Percentiles rank a stretch among this genome's conserved stretches.
phyloP scores from a whole-genome alignment of 306 rosid genomes.

The Cicer chorassanicum region DNA sequence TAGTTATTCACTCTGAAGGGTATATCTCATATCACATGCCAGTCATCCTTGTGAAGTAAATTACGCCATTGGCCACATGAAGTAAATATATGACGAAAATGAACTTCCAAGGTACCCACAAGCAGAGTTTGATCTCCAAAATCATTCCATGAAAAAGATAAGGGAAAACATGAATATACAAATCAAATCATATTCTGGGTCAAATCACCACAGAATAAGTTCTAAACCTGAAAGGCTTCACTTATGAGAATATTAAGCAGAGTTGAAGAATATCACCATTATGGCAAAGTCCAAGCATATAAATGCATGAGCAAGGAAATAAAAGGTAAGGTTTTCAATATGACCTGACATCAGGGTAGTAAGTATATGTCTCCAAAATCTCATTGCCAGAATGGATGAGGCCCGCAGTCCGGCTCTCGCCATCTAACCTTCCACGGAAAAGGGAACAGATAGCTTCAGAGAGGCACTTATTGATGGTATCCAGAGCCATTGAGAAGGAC shows the following conservation, averaged over 20 bases:
- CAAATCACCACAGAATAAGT: slow-evolving; percentile 29
- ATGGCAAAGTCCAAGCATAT: slow-evolving; percentile 27
- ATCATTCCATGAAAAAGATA: slow-evolving; percentile 26
- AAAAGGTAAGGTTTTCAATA: slow-evolving; percentile 30
- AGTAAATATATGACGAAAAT: not conserved
- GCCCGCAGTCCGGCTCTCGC: slow-evolving; percentile 89
- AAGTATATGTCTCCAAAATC: slow-evolving; percentile 77
- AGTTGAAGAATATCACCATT: slow-evolving; percentile 16
- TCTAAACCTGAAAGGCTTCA: slow-evolving; percentile 29
- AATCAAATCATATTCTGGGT: slow-evolving; percentile 14
- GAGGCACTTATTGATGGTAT: slow-evolving; percentile 92
- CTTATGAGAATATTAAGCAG: slow-evolving; percentile 17
- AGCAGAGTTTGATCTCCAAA: slow-evolving; percentile 18
- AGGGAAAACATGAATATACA: not conserved
- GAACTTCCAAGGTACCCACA: slow-evolving; percentile 25
- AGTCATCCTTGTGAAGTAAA: slow-evolving; percentile 24
- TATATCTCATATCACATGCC: slow-evolving; percentile 8
- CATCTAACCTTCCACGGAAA: slow-evolving; percentile 93
- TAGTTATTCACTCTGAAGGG: slow-evolving; percentile 27
- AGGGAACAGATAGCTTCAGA: slow-evolving; percentile 92
- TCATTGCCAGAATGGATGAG: slow-evolving; percentile 94
- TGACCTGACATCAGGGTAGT: slow-evolving; percentile 81
- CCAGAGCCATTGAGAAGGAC: slow-evolving; percentile 91
- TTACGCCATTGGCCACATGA: not conserved
- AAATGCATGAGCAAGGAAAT: slow-evolving; percentile 15